These are phyloP conservation scores for Lipomyces mesembrius DNA, from an alignment of 805 yeast genomes.

Conservation along the genomic window DNA sequence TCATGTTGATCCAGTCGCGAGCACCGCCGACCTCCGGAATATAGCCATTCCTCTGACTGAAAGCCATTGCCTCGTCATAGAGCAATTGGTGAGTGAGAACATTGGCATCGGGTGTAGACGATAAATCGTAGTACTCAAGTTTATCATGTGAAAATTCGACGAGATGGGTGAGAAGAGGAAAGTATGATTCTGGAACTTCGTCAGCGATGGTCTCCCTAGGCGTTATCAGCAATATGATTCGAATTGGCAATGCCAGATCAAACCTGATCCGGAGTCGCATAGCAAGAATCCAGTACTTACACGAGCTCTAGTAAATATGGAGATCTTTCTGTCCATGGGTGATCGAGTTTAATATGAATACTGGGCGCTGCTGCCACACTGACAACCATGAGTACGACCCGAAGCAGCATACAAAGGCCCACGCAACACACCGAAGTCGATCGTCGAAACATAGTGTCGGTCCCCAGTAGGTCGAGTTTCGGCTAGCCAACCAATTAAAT, in stretches of 20 bases:
- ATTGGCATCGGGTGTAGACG: slow-evolving; percentile 23
- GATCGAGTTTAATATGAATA: slow-evolving; percentile 18
- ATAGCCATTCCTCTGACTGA: slow-evolving; percentile 9
- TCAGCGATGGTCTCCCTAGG: slow-evolving; percentile 44
- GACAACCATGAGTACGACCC: not conserved
- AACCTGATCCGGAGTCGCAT: not conserved
- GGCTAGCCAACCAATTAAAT: not conserved
- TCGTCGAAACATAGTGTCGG: not conserved
- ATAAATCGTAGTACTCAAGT: slow-evolving; percentile 23
- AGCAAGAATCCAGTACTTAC: slow-evolving; percentile 17
- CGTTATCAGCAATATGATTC: not conserved
- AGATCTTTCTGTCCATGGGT: slow-evolving; percentile 33
- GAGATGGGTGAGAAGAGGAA: slow-evolving; percentile 43
- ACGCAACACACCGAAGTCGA: not conserved
- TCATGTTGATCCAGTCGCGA: slow-evolving; percentile 49
- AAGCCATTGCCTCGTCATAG: slow-evolving; percentile 30
- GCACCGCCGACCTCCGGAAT: slow-evolving; percentile 27
- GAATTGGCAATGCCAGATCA: not conserved
- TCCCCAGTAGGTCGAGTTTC: not conserved
- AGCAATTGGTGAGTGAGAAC: slow-evolving; percentile 29
- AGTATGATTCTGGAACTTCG: slow-evolving; percentile 44
- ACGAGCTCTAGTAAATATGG: slow-evolving; percentile 31
- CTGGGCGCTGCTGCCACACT: slow-evolving; percentile 22
- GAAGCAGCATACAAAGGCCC: not conserved
- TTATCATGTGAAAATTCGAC: slow-evolving; percentile 30